Conservation (phyloP, 768 basidiomycete genomes). For the Boletus vermiculosoides region DNA sequence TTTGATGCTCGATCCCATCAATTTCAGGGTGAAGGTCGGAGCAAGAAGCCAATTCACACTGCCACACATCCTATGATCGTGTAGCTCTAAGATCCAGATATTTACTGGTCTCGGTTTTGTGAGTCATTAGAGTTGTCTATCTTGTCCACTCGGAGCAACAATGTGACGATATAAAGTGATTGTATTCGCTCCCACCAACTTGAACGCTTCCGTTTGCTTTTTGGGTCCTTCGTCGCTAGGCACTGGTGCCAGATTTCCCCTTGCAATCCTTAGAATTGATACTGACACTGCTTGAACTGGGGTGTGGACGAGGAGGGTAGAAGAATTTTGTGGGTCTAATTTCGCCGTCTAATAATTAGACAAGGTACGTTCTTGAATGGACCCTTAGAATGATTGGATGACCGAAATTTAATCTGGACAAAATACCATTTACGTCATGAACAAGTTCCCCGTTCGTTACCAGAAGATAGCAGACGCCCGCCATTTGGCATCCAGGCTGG, state of each 20-base stretch:
- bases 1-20: neutral
- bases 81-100: neutral
- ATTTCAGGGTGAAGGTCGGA: neutral
- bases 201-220: neutral
- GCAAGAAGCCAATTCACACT: conserved; percentile 5
- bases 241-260: neutral
- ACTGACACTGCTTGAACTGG: neutral
- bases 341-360: neutral
- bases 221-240: neutral
- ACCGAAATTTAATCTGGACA: neutral
- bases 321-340: neutral
- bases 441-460: conserved; percentile 1
- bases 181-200: conserved; percentile 7
- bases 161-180: neutral
- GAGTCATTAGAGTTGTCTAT: neutral
- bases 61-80: conserved; percentile 1
- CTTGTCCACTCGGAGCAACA: neutral
- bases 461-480: neutral
- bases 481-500: neutral
- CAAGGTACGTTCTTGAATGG: neutral
- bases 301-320: neutral
- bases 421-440: conserved; percentile 8
- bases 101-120: neutral
- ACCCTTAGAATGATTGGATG: neutral
- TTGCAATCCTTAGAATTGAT: neutral